These are phyloP conservation scores for Backusella australiensis DNA, from an alignment of 192 early-diverging fungal species.

Conservation along the genomic window DNA sequence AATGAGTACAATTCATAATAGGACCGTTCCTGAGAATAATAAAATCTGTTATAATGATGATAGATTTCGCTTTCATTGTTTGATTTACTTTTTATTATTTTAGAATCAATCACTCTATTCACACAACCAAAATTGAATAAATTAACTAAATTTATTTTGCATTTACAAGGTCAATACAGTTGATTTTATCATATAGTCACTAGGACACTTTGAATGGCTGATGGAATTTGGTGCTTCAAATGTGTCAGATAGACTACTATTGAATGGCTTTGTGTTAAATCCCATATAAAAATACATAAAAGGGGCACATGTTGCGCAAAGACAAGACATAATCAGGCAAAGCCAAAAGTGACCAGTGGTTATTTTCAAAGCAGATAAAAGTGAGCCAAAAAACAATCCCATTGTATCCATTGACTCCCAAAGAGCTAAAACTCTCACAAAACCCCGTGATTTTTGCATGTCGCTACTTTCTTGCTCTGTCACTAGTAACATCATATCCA, in stretches of 20 bases:
- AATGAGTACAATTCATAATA: too few relatives aligned
- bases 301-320: neutral
- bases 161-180: neutral
- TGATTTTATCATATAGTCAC: neutral
- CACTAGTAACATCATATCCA: neutral
- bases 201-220: neutral
- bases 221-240: neutral
- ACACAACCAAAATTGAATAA: too few relatives aligned
- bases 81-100: too few relatives aligned
- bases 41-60: too few relatives aligned
- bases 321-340: neutral
- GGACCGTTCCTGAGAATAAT: too few relatives aligned
- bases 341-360: neutral
- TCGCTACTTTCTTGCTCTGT: neutral
- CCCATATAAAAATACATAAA: constrained; percentile 1
- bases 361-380: neutral
- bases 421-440: neutral
- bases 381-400: neutral
- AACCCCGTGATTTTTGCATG: neutral
- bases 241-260: neutral
- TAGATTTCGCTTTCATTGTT: too few relatives aligned
- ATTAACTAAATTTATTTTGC: neutral
- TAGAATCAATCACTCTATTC: too few relatives aligned
- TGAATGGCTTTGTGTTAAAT: neutral
- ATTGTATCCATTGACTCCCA: neutral